A percentile compares a stretch with the other conserved stretches of the same genome.
phyloP scores from a whole-genome alignment of 805 yeast genomes.

The Danielia oregonensis region DNA sequence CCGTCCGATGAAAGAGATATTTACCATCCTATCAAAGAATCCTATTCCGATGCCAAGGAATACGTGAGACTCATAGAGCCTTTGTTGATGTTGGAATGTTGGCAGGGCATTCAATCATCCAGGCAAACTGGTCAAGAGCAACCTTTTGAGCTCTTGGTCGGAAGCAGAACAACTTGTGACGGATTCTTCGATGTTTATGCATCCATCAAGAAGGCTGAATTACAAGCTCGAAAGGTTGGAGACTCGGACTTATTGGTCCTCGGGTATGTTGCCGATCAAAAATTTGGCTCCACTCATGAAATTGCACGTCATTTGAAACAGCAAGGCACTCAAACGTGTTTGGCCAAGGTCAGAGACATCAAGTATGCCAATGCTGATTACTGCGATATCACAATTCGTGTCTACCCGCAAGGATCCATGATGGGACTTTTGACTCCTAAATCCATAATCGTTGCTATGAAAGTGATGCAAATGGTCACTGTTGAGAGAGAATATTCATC shows the following conservation, averaged over 20 bases:
- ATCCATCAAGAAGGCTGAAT: constrained; percentile 51
- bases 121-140: constrained; percentile 55
- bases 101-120: constrained; percentile 83
- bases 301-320: constrained; percentile 23
- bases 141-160: constrained; percentile 68
- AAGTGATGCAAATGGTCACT: constrained; percentile 83
- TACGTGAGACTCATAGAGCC: constrained; percentile 76
- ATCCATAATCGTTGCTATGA: constrained; percentile 60
- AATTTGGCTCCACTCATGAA: constrained; percentile 14
- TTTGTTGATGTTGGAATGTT: constrained; percentile 78
- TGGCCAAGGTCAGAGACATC: constrained; percentile 77
- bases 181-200: constrained; percentile 86
- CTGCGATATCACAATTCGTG: constrained; percentile 72
- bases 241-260: constrained; percentile 76
- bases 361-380: constrained; percentile 62
- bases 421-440: constrained; percentile 58
- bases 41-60: constrained; percentile 56
- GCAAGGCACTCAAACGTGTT: constrained; percentile 48
- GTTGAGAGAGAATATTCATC: constrained; percentile 91
- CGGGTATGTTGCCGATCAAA: constrained; percentile 33
- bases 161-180: constrained; percentile 78
- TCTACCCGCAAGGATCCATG: constrained; percentile 52
- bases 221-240: constrained; percentile 51
- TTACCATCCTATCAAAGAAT: constrained; percentile 49
- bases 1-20: constrained; percentile 51